Base-by-base conservation (phyloP, 371 early-diverging fungal genomes). In the Zopfochytrium polystomum region DNA sequence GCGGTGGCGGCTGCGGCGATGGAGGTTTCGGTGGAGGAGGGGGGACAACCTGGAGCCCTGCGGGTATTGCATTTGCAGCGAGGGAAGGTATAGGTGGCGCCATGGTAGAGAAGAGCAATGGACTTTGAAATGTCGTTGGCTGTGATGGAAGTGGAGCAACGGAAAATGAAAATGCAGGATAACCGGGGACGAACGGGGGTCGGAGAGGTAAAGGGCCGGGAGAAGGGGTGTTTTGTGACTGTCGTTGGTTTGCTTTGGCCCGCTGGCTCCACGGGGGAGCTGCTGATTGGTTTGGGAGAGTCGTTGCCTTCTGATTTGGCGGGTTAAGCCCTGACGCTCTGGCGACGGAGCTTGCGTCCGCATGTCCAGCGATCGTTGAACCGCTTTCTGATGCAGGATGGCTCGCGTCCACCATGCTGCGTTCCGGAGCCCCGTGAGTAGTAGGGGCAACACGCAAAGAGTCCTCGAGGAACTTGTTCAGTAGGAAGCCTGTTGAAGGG, bases 81-180 rank as follows among this genome's bases (percentile, higher is more conserved):
- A 20, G 6, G 56, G 33, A 30, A 74, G 58, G 0, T 75, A 69
- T 13, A 71, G 62, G 25, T 71, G 69, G 31, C 71, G 65, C 29
- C 58, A 56, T 18, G 61, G 63, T 20, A 65, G 68, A 9, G 74
- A 65, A 30, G 63, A 52, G 30, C 66, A 60, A 30, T 66, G 67
- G 25, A 2, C 22, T n/a, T 3, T 26, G 15, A 15, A 26, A n/a
- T 26, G n/a, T 49, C 22, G 15, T 48, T 11, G 48, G 23, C 11
- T 20, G 48, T 26, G 48, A 2, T 22, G 48, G n/a, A 3, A 13
- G 13, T 11, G 48, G 23, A 48, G 26, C n/a, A 11, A 22, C 11
- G 48, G 7, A 7, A 11, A 23, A 38, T n/a, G 11, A n/a, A n/a
- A n/a, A 48, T 18, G 23, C 18, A 13, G 48, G 48, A 22, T 48